Conservation (phyloP, 129 eudicot genomes). For the Scalesia atractyloides region DNA sequence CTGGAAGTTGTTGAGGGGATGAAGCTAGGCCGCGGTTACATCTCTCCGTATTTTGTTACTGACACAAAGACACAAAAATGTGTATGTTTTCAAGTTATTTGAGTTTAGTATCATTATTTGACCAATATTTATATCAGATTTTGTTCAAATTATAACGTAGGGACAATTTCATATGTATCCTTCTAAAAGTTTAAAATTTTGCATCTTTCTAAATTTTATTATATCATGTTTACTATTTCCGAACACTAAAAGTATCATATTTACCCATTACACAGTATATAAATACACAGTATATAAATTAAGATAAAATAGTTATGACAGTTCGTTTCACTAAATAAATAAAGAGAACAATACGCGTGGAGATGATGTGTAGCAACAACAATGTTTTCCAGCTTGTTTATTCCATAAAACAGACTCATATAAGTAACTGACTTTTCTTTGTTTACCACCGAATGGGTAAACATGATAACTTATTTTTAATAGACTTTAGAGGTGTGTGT, state of each 20-base stretch:
- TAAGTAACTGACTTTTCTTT: background rate
- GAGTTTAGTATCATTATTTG: too few species aligned
- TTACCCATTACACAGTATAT: background rate
- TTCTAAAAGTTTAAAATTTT: too few species aligned
- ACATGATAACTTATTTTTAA: background rate
- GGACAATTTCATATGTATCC: too few species aligned
- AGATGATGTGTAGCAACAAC: too few species aligned
- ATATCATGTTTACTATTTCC: too few species aligned
- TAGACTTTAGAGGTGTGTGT: background rate
- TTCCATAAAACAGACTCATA: background rate
- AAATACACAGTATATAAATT: background rate
- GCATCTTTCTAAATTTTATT: too few species aligned
- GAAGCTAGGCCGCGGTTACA: slow-evolving; percentile 93
- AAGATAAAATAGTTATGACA: too few species aligned
- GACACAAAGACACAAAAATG: slow-evolving; percentile 79
- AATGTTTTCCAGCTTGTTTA: background rate
- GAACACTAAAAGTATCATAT: too few species aligned
- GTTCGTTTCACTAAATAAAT: too few species aligned
- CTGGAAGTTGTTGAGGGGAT: slow-evolving; percentile 99
- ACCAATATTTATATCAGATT: too few species aligned
- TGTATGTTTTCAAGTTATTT: slow-evolving; percentile 52
- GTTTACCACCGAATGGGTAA: background rate
- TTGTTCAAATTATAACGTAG: too few species aligned
- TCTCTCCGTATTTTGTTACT: slow-evolving; percentile 90
- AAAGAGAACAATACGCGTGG: too few species aligned